phyloP scores from a whole-genome alignment of 2,329 filamentous ascomycete species.

The Hymenoscyphus occultus region DNA sequence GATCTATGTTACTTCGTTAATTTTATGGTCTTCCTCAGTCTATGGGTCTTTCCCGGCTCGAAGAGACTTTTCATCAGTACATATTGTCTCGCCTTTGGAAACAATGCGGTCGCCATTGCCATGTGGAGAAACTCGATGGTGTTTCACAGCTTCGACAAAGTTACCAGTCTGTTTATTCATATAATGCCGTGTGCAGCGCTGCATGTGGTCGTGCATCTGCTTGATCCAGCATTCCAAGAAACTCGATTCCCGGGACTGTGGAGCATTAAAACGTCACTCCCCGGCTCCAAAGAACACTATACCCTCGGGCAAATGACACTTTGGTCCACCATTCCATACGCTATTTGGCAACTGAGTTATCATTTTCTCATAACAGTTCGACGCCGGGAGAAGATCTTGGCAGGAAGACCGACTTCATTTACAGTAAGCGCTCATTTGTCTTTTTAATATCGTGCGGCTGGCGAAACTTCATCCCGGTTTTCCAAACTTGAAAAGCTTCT shows the following conservation, averaged over 20 bases:
- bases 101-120: slow-evolving; percentile 95
- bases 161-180: slow-evolving; percentile 96
- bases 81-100: slow-evolving; percentile 90
- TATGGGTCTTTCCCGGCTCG: slow-evolving; percentile 88
- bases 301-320: slow-evolving; percentile 79
- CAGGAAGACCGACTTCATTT: slow-evolving; percentile 91
- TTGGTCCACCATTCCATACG: slow-evolving; percentile 92
- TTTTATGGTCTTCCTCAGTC: slow-evolving; percentile 71
- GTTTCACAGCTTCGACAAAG: slow-evolving; percentile 98
- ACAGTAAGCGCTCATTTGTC: slow-evolving; percentile 45
- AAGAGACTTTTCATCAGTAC: slow-evolving; percentile 89
- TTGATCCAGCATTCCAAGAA: slow-evolving; percentile 62
- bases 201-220: slow-evolving; percentile 86
- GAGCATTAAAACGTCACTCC: slow-evolving; percentile 66
- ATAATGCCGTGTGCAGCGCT: slow-evolving; percentile 97
- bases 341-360: slow-evolving; percentile 87
- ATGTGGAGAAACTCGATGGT: slow-evolving; percentile 99
- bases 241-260: slow-evolving; percentile 80
- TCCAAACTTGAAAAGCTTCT: background rate
- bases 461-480: background rate
- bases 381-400: slow-evolving; percentile 91
- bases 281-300: slow-evolving; percentile 77
- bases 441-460: background rate
- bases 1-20: slow-evolving; percentile 99
- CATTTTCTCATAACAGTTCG: slow-evolving; percentile 95